phyloP scores from a whole-genome alignment of 257 asterid species.

The Cynanchum wilfordii region DNA sequence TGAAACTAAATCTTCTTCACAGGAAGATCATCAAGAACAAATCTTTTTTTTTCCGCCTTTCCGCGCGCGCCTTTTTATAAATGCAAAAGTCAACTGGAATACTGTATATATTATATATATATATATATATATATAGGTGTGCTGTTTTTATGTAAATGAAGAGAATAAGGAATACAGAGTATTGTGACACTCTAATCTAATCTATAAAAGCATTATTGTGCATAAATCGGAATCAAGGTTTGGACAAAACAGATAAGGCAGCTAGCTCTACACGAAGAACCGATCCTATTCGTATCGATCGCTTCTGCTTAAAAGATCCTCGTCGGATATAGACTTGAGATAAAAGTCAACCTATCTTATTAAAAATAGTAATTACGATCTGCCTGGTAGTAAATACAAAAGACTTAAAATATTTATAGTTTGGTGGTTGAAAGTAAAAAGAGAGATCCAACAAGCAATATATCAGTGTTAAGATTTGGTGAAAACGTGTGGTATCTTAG shows the following conservation, averaged over 20 bases:
- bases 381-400: no score
- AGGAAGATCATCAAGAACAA: background rate
- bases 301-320: background rate
- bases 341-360: conserved; percentile 8
- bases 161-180: conserved; percentile 6
- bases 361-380: background rate
- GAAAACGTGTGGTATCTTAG: no score
- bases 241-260: background rate
- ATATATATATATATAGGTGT: background rate
- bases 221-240: conserved; percentile 1
- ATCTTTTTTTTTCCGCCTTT: background rate
- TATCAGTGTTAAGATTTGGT: background rate
- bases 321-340: background rate
- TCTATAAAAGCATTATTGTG: background rate
- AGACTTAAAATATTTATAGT: no score
- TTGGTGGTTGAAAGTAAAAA: no score
- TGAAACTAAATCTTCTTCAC: background rate
- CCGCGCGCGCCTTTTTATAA: background rate
- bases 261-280: background rate
- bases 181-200: background rate
- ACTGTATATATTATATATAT: no score
- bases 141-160: background rate
- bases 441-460: no score
- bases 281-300: background rate
- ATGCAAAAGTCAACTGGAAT: background rate